Evolutionary conservation across 2,329 filamentous ascomycete species (phyloP).

Genomic region (Microdochium nivale): DNA sequence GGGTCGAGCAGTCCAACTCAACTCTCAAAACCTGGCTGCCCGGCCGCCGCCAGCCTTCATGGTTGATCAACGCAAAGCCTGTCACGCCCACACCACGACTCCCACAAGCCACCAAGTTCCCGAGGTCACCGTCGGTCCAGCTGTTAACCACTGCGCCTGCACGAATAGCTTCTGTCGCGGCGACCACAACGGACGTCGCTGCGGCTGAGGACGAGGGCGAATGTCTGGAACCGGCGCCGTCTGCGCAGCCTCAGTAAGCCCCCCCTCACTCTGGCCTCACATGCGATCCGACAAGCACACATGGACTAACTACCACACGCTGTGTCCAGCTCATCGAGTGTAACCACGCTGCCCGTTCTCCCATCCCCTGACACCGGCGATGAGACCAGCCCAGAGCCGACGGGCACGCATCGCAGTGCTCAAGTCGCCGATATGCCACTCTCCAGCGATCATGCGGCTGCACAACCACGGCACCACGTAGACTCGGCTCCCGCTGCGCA

Average conservation of each 20-base stretch:
- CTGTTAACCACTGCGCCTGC: constrained; percentile 4
- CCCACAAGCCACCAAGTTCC: constrained; percentile 3
- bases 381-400: constrained; percentile 39
- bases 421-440: constrained; percentile 12
- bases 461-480: neutral
- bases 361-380: constrained; percentile 58
- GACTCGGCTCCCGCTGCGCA: neutral
- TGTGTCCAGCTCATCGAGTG: neutral
- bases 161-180: neutral
- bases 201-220: neutral
- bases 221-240: neutral
- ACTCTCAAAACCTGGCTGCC: constrained; percentile 28
- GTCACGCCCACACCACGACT: constrained; percentile 19
- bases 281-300: neutral
- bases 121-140: neutral
- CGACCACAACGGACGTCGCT: neutral
- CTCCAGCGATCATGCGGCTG: constrained; percentile 4
- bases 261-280: neutral
- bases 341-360: constrained; percentile 26
- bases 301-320: neutral
- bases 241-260: neutral
- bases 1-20: constrained; percentile 30
- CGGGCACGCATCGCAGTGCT: constrained; percentile 18
- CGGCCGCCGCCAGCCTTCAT: constrained; percentile 23
- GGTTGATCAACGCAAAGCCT: constrained; percentile 20